Evolutionary conservation across 140 eudicot species (phyloP).

Genomic region (Bidens hawaiensis): DNA sequence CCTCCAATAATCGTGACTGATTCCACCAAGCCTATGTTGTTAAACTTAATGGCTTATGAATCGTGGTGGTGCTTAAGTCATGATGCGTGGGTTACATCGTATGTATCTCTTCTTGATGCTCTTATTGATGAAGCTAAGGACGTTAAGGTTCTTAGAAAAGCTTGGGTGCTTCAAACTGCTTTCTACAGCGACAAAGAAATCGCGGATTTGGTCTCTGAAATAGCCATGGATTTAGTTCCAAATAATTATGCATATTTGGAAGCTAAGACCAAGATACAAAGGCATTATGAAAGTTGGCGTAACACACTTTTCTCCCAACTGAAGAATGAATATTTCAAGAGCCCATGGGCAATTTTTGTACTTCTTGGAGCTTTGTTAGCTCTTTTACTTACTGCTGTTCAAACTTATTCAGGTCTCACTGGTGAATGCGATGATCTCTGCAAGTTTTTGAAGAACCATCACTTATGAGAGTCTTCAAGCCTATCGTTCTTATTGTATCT

Average conservation of each 20-base stretch:
- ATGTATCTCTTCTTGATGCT: slow-evolving; percentile 26
- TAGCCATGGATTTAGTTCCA: slow-evolving; percentile 23
- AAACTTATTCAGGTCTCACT: slow-evolving; percentile 16
- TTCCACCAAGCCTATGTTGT: slow-evolving; percentile 15
- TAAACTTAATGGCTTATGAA: slow-evolving; percentile 35
- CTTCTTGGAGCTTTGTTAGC: slow-evolving; percentile 25
- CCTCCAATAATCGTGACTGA: slow-evolving; percentile 11
- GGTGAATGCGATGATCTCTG: slow-evolving; percentile 22
- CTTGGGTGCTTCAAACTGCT: slow-evolving; percentile 15
- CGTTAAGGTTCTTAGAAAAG: slow-evolving; percentile 21
- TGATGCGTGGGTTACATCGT: slow-evolving; percentile 27
- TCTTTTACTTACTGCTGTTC: slow-evolving; percentile 27
- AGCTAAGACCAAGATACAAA: slow-evolving; percentile 12
- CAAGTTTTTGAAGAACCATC: slow-evolving; percentile 22
- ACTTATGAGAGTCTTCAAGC: not conserved
- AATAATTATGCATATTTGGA: slow-evolving; percentile 12
- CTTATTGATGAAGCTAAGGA: slow-evolving; percentile 25
- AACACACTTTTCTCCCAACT: slow-evolving; percentile 11
- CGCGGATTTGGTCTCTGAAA: slow-evolving; percentile 16
- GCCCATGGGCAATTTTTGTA: slow-evolving; percentile 28
- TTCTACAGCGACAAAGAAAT: slow-evolving; percentile 21
- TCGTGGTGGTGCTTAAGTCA: slow-evolving; percentile 2
- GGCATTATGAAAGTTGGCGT: slow-evolving; percentile 6
- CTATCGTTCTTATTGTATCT: too few relatives aligned
- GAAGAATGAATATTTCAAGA: slow-evolving; percentile 18